phyloP scores from a whole-genome alignment of 148 eudicot species.

The Nepenthes gracilis region DNA sequence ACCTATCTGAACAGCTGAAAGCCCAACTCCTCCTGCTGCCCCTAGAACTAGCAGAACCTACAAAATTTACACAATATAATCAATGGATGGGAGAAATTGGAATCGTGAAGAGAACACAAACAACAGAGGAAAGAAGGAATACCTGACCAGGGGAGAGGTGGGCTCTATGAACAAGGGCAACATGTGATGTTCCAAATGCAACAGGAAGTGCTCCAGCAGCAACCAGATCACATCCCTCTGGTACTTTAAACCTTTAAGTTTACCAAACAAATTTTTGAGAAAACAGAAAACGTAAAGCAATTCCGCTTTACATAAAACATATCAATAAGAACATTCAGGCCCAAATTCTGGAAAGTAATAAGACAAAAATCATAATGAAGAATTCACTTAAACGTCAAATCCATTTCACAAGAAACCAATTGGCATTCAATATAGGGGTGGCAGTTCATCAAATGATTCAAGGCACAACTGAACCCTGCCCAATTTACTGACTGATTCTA shows the following conservation, averaged over 20 bases:
- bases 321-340: background rate
- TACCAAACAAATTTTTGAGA: constrained; percentile 3
- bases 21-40: constrained; percentile 99
- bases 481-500: too few relatives aligned
- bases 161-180: constrained; percentile 90
- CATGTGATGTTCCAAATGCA: constrained; percentile 94
- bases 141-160: constrained; percentile 76
- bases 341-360: background rate
- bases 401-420: too few relatives aligned
- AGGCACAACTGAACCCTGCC: too few relatives aligned
- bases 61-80: background rate
- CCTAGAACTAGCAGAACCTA: constrained; percentile 95
- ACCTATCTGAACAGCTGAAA: constrained; percentile 95
- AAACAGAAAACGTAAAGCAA: background rate
- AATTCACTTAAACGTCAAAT: too few relatives aligned
- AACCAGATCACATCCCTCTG: constrained; percentile 88
- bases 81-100: background rate
- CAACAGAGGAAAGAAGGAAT: constrained; percentile 1
- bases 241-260: constrained; percentile 53
- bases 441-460: too few relatives aligned
- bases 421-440: too few relatives aligned
- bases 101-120: background rate
- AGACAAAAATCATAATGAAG: too few relatives aligned
- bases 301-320: background rate
- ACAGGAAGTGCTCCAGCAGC: constrained; percentile 87